These are phyloP conservation scores for Penicillium sp. DNA, from an alignment of 2,329 filamentous ascomycete genomes.

Conservation along the genomic window DNA sequence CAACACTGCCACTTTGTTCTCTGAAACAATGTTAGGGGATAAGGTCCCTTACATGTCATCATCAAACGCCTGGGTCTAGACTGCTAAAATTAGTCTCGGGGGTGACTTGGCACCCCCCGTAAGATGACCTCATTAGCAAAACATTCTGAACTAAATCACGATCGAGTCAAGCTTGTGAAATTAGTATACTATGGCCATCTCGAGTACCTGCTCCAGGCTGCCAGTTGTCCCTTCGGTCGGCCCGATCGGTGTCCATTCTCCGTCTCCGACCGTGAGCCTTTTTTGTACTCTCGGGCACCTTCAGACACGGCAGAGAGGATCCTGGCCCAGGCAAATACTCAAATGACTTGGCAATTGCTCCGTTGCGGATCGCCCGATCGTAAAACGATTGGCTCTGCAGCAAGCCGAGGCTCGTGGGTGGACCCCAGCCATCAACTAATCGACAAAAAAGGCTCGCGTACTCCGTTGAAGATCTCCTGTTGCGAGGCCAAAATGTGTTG, in stretches of 20 bases:
- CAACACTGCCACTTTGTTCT: background rate
- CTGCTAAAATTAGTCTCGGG: background rate
- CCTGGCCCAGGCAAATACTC: background rate
- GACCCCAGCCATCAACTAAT: background rate
- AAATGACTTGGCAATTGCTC: background rate
- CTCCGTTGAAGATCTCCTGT: background rate
- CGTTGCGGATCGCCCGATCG: background rate
- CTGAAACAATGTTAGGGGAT: slow-evolving; percentile 1
- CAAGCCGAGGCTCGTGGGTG: slow-evolving; percentile 3
- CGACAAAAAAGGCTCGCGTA: background rate
- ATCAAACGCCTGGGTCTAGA: background rate
- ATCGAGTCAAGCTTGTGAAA: background rate
- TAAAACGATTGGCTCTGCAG: background rate
- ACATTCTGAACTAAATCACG: background rate
- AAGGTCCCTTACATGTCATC: background rate
- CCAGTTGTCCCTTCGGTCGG: background rate
- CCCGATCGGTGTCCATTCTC: slow-evolving; percentile 8
- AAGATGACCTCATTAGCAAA: slow-evolving; percentile 4
- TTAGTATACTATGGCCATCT: background rate
- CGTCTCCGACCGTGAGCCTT: slow-evolving; percentile 4
- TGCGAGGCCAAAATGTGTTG: background rate
- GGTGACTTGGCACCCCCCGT: background rate
- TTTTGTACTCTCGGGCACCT: background rate
- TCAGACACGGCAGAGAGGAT: background rate
- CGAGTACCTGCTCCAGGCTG: too few species aligned